Evolutionary conservation across 2,329 filamentous ascomycete genomes (phyloP), one percentile per base, ranked within the genome.

Genomic region (Penicillium sclerotigenum): DNA sequence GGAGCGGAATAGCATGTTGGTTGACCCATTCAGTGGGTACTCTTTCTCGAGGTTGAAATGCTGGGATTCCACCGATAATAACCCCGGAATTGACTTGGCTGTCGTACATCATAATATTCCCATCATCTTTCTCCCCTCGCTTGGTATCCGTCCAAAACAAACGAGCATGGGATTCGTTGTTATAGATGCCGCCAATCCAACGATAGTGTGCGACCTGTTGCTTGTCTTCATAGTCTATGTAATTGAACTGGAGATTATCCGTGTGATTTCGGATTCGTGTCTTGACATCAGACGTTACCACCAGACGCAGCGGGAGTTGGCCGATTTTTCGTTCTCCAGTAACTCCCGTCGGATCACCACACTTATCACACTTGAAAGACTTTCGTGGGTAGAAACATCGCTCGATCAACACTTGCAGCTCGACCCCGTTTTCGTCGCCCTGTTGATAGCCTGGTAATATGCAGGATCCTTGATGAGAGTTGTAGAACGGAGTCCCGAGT

Each of bases 131-230:
- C 52, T 72, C 71, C 4, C 69, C 68, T 10, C 66, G 62, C 31
- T 68, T 52, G 5, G 57, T 47, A 38, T 73, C 69, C 5, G 54
- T 66, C 72, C 72, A 75, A 47, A 63, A 71, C 8, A 75, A 60
- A 5, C 67, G 66, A 22, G 64, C 65, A 20, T 65, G 60, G 0
- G 26, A 22, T 1, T 62, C 37, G 4, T 62, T 33, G 4, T 55
- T 57, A 52, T 75, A 76, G 14, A 75, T 67, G 1, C 73, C 73
- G 0, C 74, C 74, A 14, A 76, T 56, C 73, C 73, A 75, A 33
- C 71, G 68, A 54, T 75, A 76, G 1, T 53, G 54, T 7, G 67
- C 72, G 2, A 45, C 48, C 10, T 61, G 47, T 11, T 55, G 26
- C 4, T 54, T n/a, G 0, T 61, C 63, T 0, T 61, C 24, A 1